Conservation (phyloP, 345 rosid genomes). For the Syzygium oleosum region DNA sequence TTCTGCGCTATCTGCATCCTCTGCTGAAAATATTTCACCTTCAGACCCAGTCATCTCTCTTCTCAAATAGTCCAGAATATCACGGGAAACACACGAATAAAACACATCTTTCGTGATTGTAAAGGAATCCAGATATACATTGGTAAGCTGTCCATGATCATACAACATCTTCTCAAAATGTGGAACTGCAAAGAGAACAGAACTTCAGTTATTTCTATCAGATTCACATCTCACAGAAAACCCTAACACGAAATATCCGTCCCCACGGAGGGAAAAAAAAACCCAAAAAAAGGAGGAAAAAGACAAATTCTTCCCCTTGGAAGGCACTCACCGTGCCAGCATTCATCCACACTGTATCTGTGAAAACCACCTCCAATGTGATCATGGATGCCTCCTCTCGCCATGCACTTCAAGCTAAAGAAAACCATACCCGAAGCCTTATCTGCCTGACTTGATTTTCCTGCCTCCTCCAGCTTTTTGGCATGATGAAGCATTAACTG, state of each 20-base stretch:
- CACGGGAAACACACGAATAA: conserved; percentile 57
- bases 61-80: conserved; percentile 78
- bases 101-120: conserved; percentile 51
- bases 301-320: not conserved
- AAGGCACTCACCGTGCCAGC: conserved; percentile 79
- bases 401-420: conserved; percentile 82
- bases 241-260: not conserved
- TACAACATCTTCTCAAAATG: conserved; percentile 98
- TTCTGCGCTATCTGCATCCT: conserved; percentile 91
- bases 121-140: conserved; percentile 73
- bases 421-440: conserved; percentile 46
- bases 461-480: conserved; percentile 56
- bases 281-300: not conserved
- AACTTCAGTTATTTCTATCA: not conserved
- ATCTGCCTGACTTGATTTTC: conserved; percentile 38
- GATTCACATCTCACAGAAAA: not conserved
- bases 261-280: not conserved
- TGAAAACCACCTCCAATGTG: conserved; percentile 96
- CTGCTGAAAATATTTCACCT: conserved; percentile 86
- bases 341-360: conserved; percentile 92
- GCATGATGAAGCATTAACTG: conserved; percentile 79
- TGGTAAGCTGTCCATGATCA: conserved; percentile 87
- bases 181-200: conserved; percentile 57
- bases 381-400: conserved; percentile 92
- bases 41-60: conserved; percentile 84